Evolutionary conservation across 192 early-diverging fungal genomes (phyloP).

Genomic region (Entomortierella parvispora): DNA sequence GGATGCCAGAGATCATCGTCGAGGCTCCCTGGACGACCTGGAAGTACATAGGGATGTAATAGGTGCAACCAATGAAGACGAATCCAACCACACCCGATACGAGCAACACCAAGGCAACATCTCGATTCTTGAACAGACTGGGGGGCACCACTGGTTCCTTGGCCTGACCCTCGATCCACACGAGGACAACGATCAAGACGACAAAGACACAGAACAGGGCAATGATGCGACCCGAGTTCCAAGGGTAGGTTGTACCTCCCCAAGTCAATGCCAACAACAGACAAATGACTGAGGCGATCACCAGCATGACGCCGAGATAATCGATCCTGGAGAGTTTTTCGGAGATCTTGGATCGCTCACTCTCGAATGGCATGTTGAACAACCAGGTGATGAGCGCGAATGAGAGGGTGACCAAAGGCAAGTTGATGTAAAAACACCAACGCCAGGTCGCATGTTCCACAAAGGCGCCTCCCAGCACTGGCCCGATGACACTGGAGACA

Average conservation of each 20-base stretch:
- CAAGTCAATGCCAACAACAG: slow-evolving; percentile 74
- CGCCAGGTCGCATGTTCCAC: slow-evolving; percentile 76
- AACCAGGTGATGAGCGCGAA: slow-evolving; percentile 61
- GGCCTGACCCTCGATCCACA: slow-evolving; percentile 68
- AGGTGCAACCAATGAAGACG: slow-evolving; percentile 67
- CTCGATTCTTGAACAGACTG: slow-evolving; percentile 69
- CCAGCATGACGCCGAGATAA: slow-evolving; percentile 62
- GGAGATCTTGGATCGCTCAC: slow-evolving; percentile 50
- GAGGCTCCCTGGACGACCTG: slow-evolving; percentile 77
- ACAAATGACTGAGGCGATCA: slow-evolving; percentile 57
- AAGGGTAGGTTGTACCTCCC: slow-evolving; percentile 77
- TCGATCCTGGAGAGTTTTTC: slow-evolving; percentile 77
- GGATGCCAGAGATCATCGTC: slow-evolving; percentile 78
- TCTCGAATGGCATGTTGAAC: slow-evolving; percentile 62
- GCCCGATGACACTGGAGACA: slow-evolving; percentile 77
- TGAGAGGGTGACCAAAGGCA: slow-evolving; percentile 78
- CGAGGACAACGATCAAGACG: slow-evolving; percentile 58
- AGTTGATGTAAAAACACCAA: slow-evolving; percentile 85
- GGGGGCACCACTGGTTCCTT: slow-evolving; percentile 77
- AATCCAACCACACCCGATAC: slow-evolving; percentile 66
- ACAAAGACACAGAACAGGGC: slow-evolving; percentile 59
- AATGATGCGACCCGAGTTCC: slow-evolving; percentile 70
- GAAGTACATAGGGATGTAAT: slow-evolving; percentile 83
- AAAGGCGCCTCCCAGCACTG: slow-evolving; percentile 87
- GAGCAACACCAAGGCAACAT: slow-evolving; percentile 59